A percentile compares a stretch with the other conserved stretches of the same genome.
Conservation (phyloP, 768 basidiomycete species). For the Kwoniella sp. region DNA sequence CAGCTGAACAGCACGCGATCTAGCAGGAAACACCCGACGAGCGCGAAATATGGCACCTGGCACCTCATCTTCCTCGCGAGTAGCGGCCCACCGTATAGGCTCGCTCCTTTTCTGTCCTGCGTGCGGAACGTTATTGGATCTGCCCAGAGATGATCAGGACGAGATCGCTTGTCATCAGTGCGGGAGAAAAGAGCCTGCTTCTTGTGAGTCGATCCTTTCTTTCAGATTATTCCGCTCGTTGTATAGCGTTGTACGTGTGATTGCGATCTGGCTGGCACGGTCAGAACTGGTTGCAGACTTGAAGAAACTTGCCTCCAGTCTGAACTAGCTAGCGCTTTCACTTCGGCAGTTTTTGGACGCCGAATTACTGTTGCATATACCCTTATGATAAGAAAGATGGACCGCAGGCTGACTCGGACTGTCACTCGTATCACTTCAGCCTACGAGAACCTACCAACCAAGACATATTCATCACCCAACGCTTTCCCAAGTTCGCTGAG, state of each 20-base stretch:
- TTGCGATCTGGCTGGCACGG: no score
- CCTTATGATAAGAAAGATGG: no score
- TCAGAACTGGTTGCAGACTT: no score
- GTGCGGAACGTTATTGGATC: constrained; percentile 84
- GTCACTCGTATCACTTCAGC: no score
- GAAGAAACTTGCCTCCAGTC: no score
- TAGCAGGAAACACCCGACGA: no score
- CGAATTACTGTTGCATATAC: no score
- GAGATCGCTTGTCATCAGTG: constrained; percentile 88
- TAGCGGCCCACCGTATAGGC: constrained; percentile 61
- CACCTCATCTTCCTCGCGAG: constrained; percentile 9
- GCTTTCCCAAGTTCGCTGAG: constrained; percentile 88
- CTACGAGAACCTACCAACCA: constrained; percentile 87
- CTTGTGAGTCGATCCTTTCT: constrained; percentile 73
- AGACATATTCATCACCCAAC: constrained; percentile 86
- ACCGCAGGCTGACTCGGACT: no score
- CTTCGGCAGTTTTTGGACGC: no score
- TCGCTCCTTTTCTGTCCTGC: constrained; percentile 91
- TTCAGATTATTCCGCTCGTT: not conserved
- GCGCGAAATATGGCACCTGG: constrained; percentile 3
- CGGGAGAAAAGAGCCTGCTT: constrained; percentile 79
- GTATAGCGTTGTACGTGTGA: not conserved
- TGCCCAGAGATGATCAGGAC: constrained; percentile 73
- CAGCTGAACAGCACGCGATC: no score
- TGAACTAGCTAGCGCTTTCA: not conserved